Base-by-base conservation (phyloP, 2,329 filamentous ascomycete species). In the Colletotrichum caudatum region DNA sequence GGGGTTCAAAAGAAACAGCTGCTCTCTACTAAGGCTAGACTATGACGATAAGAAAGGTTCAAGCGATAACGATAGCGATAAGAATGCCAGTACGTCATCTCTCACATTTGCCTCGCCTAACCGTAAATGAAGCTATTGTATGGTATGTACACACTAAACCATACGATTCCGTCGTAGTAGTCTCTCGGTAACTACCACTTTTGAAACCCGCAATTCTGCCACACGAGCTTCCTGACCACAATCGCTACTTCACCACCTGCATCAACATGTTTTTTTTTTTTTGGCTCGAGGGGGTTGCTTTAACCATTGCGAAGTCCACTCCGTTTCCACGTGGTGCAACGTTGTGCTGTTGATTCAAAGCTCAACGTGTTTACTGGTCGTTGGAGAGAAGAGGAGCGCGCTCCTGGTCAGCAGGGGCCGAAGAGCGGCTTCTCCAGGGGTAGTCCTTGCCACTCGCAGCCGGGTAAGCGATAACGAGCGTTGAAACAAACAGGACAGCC, bases 401-500 rank as follows among this genome's bases (percentile, higher is more conserved):
- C 82, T 92, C 88, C 54, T 85, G 79, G 74, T 90, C 88, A 35
- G 82, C 77, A 51, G 81, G 76, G 44, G 77, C 73, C 53, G 80
- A 79, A 59, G 80, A 78, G 62, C 82, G 82, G 72, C 83, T 77
- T 65, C 79, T 84, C 81, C 88, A 88, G 60, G 81, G 83, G 73
- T 86, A 77, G 58, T 90, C 87, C 66, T 86, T 84, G 70, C 91
- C 91, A 16, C 89, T 85, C 78, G 90, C 85, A 29, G 87, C 87
- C 0, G 92, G 92, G 44, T 93, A 81, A 2, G 89, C 91, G 64
- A 94, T 84, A 20, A 87, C 81, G 2, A 93, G 77, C 1, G 92
- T 94, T 23, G 89, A 82, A 26, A 94, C 80, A 79, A 96, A 92
- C 64, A 97, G 88, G 35, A 93, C 79, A 0, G 86, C 89, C 86